These are phyloP conservation scores for Yamadazyma takamatsuzukensis DNA, from an alignment of 805 yeast species.

Conservation along the genomic window DNA sequence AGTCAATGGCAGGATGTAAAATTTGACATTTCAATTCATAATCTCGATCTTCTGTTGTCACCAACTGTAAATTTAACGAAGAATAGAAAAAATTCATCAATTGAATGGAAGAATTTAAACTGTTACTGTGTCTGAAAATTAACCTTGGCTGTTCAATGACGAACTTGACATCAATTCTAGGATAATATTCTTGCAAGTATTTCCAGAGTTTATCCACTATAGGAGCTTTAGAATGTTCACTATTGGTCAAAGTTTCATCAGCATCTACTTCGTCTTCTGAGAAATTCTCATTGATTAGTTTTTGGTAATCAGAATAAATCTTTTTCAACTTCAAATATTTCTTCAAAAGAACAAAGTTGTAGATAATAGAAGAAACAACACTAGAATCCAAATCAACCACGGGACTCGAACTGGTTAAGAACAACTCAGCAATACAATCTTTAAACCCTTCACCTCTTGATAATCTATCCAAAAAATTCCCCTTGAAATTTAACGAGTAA, in stretches of 20 bases:
- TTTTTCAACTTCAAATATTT: conserved; percentile 23
- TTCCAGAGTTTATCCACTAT: conserved; percentile 15
- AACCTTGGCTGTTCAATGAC: conserved; percentile 32
- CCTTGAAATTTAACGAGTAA: conserved; percentile 29
- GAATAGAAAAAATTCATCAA: conserved; percentile 33
- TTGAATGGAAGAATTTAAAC: conserved; percentile 8
- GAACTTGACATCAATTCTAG: conserved; percentile 25
- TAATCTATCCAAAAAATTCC: conserved; percentile 31
- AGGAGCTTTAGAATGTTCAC: conserved; percentile 3
- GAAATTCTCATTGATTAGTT: conserved; percentile 3
- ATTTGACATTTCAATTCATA: conserved; percentile 34
- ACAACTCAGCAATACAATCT: conserved; percentile 34
- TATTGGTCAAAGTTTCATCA: conserved; percentile 5
- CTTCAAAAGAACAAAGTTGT: conserved; percentile 27
- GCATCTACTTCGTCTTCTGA: conserved; percentile 3
- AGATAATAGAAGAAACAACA: conserved; percentile 29
- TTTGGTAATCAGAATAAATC: conserved; percentile 10
- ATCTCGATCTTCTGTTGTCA: conserved; percentile 27
- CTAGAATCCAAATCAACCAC: conserved; percentile 32
- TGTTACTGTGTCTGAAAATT: conserved; percentile 16
- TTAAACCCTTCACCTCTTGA: conserved; percentile 34
- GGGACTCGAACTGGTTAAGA: conserved; percentile 36
- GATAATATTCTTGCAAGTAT: conserved; percentile 29
- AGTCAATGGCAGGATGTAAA: conserved; percentile 28
- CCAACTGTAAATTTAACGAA: conserved; percentile 28